Conservation (phyloP, 2,329 filamentous ascomycete genomes). For the Diaporthe vexans region DNA sequence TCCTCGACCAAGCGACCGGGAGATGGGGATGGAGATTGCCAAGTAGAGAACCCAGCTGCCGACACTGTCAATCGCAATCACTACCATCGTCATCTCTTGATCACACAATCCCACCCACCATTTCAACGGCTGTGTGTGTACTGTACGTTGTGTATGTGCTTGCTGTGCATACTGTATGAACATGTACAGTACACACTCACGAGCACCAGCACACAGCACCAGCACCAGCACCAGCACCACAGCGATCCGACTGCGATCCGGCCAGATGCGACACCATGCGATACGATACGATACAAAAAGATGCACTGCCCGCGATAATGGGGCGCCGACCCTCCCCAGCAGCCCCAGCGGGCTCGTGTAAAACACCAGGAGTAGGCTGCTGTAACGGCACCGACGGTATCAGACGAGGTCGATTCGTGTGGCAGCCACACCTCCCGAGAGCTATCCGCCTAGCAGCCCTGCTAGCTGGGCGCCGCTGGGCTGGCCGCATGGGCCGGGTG, state of each 20-base stretch:
- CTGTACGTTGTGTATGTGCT: no score
- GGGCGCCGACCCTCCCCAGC: background rate
- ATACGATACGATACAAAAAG: background rate
- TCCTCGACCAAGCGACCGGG: constrained; percentile 10
- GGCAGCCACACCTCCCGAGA: background rate
- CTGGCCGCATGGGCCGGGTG: background rate
- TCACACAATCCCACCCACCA: constrained; percentile 12
- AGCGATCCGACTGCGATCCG: background rate
- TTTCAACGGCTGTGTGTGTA: background rate
- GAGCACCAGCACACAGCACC: background rate
- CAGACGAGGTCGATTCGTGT: constrained; percentile 10
- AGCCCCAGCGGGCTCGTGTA: constrained; percentile 5
- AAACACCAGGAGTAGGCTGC: constrained; percentile 25
- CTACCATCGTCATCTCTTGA: constrained; percentile 18
- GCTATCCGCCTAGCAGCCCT: no score
- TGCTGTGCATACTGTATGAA: background rate
- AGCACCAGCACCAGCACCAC: background rate
- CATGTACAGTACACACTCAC: background rate
- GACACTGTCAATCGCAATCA: constrained; percentile 26
- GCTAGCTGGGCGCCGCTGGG: background rate
- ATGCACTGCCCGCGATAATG: constrained; percentile 20
- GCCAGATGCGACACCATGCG: background rate
- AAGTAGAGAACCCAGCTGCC: constrained; percentile 16
- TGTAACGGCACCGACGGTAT: constrained; percentile 15
- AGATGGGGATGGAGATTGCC: constrained; percentile 29